A percentile compares a stretch with the other conserved stretches of the same genome.
Evolutionary conservation across 176 grass and related monocot species (phyloP).

Genomic region (Lolium perenne): DNA sequence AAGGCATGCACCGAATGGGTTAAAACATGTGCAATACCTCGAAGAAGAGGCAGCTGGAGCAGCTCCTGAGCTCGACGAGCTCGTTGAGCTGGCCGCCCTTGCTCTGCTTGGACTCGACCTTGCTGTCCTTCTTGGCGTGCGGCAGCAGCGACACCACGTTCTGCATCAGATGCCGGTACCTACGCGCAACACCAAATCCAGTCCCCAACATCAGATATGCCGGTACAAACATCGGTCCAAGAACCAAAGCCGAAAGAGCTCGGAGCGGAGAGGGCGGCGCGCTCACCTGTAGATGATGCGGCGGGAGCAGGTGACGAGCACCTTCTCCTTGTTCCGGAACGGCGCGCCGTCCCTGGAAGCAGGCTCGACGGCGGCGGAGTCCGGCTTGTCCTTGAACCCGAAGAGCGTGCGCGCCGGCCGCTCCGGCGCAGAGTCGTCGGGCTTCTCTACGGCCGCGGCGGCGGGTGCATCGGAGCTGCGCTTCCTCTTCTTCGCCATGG

Average conservation of each 20-base stretch:
- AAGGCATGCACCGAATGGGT: background rate
- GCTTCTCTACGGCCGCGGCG: constrained; percentile 27
- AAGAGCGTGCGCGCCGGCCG: constrained; percentile 70
- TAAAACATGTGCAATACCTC: constrained; percentile 54
- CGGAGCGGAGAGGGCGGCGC: background rate
- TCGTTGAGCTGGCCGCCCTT: constrained; percentile 83
- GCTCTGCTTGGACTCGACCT: constrained; percentile 91
- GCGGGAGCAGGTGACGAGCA: constrained; percentile 84
- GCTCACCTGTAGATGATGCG: constrained; percentile 77
- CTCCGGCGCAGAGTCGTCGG: constrained; percentile 50
- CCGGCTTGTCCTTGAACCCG: constrained; percentile 66
- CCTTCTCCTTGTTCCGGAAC: constrained; percentile 95
- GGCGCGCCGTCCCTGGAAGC: constrained; percentile 8
- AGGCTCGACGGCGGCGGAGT: constrained; percentile 4
- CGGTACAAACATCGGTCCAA: background rate
- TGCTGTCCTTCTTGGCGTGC: constrained; percentile 95
- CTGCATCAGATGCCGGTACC: constrained; percentile 90
- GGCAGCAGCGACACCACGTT: constrained; percentile 78
- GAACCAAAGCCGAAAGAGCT: background rate
- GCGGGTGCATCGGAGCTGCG: constrained; percentile 32
- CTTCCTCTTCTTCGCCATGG: constrained; percentile 91
- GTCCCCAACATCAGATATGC: background rate
- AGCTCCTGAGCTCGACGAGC: constrained; percentile 85
- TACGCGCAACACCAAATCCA: constrained; percentile 34
- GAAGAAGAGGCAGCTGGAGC: constrained; percentile 85